Percentiles rank a stretch among this genome's conserved stretches.
phyloP scores from a whole-genome alignment of 331 rosid species.

The Malus hybrid region DNA sequence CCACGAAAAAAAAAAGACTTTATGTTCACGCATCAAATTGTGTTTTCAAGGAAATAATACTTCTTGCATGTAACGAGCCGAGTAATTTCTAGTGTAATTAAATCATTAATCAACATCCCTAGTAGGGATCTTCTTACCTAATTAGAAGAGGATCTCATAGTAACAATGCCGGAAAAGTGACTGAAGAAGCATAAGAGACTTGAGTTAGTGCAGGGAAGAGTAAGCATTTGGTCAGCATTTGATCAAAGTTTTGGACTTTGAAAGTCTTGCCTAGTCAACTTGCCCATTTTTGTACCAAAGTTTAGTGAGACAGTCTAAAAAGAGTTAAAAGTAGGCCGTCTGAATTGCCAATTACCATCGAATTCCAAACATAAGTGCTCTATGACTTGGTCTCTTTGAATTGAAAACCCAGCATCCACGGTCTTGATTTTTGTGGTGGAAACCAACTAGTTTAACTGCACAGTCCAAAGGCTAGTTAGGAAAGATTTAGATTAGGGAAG shows the following conservation, averaged over 20 bases:
- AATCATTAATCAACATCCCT: slow-evolving; percentile 17
- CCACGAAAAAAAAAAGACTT: no score
- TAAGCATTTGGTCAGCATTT: slow-evolving; percentile 17
- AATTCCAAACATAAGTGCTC: background rate
- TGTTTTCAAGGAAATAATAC: no score
- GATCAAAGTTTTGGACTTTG: background rate
- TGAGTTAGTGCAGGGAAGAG: slow-evolving; percentile 26
- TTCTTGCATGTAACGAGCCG: no score
- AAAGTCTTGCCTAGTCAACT: slow-evolving; percentile 27
- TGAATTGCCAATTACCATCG: background rate
- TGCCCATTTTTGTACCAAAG: slow-evolving; percentile 1
- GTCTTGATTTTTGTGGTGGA: background rate
- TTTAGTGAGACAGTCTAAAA: background rate
- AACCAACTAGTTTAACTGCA: background rate
- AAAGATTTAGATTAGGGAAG: background rate
- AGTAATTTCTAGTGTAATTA: background rate
- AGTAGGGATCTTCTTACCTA: slow-evolving; percentile 24
- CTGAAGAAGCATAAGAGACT: slow-evolving; percentile 23
- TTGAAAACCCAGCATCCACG: background rate
- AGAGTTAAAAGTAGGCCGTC: background rate
- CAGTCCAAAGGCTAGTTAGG: background rate
- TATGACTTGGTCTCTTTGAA: background rate
- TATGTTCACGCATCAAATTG: background rate
- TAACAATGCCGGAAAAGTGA: background rate
- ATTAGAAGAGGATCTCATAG: slow-evolving; percentile 14